These are phyloP conservation scores for Fusarium torreyae DNA, from an alignment of 2,329 filamentous ascomycete species.

Conservation along the genomic window DNA sequence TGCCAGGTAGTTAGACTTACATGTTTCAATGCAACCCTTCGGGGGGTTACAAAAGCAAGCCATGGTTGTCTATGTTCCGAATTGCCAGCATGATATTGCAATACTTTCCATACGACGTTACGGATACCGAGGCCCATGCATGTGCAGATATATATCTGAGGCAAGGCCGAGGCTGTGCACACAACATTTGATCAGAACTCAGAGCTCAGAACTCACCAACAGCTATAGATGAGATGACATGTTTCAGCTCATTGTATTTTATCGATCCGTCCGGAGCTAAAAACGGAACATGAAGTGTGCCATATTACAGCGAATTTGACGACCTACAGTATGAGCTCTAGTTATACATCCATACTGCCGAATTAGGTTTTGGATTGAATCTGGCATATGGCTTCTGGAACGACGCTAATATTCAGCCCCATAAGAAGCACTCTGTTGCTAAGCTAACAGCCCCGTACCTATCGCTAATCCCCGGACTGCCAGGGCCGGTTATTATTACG, in stretches of 20 bases:
- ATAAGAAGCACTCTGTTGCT: not conserved
- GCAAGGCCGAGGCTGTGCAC: slow-evolving; percentile 25
- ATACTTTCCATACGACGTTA: slow-evolving; percentile 6
- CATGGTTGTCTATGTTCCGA: not conserved
- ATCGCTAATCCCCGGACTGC: slow-evolving; percentile 23
- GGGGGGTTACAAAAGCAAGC: not conserved
- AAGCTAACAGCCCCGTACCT: slow-evolving; percentile 4
- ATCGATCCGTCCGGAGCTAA: slow-evolving; percentile 14
- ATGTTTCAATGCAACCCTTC: slow-evolving; percentile 1
- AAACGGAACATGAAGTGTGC: slow-evolving; percentile 31
- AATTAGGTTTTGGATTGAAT: slow-evolving; percentile 6
- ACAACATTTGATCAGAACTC: slow-evolving; percentile 19
- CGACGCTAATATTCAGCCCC: slow-evolving; percentile 11
- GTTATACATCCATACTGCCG: slow-evolving; percentile 15
- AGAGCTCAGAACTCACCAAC: slow-evolving; percentile 6
- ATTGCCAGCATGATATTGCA: slow-evolving; percentile 9
- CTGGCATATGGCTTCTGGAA: slow-evolving; percentile 16
- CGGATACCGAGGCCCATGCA: slow-evolving; percentile 10
- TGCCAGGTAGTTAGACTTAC: slow-evolving; percentile 24
- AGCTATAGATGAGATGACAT: slow-evolving; percentile 4
- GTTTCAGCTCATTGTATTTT: slow-evolving; percentile 16
- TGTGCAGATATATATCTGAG: slow-evolving; percentile 23
- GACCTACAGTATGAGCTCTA: slow-evolving; percentile 15
- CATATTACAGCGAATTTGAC: not conserved
- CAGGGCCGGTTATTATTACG: slow-evolving; percentile 31